Conservation (phyloP, 1,139 yeast genomes). For the Pneumocystis wakefieldiae region DNA sequence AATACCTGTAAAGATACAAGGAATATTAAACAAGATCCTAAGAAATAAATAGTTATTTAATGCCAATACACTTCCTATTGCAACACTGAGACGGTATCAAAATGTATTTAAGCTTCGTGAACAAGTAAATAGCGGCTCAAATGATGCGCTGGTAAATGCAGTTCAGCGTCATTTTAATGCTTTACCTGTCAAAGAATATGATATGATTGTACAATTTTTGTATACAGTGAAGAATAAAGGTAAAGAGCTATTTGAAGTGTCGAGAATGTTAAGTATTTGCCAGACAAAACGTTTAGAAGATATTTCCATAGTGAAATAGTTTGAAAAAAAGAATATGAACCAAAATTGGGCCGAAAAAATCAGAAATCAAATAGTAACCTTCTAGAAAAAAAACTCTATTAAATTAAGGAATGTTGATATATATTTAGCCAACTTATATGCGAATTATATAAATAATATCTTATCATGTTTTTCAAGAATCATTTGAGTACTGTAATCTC, state of each 20-base stretch:
- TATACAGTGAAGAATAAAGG: neutral
- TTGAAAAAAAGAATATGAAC: neutral
- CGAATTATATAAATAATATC: neutral
- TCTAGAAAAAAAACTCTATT: too few relatives aligned
- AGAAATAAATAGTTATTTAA: neutral
- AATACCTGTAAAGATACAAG: neutral
- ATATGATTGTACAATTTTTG: neutral
- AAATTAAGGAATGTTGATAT: too few relatives aligned
- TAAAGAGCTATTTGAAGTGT: neutral
- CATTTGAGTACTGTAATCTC: neutral
- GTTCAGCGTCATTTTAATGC: neutral
- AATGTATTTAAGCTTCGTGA: neutral
- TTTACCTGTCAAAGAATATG: neutral
- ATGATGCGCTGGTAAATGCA: neutral
- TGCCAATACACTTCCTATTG: neutral
- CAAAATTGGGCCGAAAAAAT: too few relatives aligned
- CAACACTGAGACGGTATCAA: neutral
- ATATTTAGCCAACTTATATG: too few relatives aligned
- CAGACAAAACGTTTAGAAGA: neutral
- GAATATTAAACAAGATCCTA: neutral
- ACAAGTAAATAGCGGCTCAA: neutral
- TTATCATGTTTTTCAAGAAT: neutral
- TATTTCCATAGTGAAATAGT: neutral
- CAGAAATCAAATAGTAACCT: neutral
- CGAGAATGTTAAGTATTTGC: neutral